Base-by-base conservation (phyloP, 768 basidiomycete genomes). In the Tulasnella sp. region DNA sequence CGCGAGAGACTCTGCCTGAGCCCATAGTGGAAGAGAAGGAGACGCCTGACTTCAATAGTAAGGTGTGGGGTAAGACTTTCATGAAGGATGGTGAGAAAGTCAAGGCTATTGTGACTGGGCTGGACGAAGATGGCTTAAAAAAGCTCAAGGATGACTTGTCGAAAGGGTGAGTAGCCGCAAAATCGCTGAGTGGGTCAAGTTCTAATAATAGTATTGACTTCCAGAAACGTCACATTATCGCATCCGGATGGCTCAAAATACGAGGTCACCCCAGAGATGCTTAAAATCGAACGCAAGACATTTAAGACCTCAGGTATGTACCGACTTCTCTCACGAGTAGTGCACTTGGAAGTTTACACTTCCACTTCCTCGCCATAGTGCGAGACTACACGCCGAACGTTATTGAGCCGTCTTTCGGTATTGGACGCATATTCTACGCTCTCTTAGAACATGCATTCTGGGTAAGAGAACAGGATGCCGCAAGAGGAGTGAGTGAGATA, bases 371-470 rank as follows among this genome's bases (percentile, higher is more conserved):
- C 53, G 57, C 55, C 59, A 0, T 68, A 96, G 92, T 90, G 64
- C 89, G 94, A 64, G 93, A 97, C 73, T 96, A 80, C 73, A 91
- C 83, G 57, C 96, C 94, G 38, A 98, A 97, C 71, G 96, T 99
- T 71, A 94, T 98, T 70, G 94, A 97, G 70, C 93, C 96, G 22
- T 99, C 96, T 3, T 96, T 97, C 72, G 94, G 96, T 61, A 81
- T 98, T 64, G 94, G 94, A 55, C 91, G 94, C 56, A 96, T 98
- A 66, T 76, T 97, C 48, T 97, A 97, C 71, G 83, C 81, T 27
- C 77, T 98, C 53, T 82, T 99, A 31, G 96, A 99, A 71, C 96
- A 98, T 75, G 83, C 80, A 66, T 99, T 85, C 78, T 98, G 94
- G 96, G 81, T 81, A 61, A 82, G 96, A 69, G 92, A 91, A 68